Evolutionary conservation across 768 basidiomycete genomes (phyloP).

Genomic region (Imleria badia): DNA sequence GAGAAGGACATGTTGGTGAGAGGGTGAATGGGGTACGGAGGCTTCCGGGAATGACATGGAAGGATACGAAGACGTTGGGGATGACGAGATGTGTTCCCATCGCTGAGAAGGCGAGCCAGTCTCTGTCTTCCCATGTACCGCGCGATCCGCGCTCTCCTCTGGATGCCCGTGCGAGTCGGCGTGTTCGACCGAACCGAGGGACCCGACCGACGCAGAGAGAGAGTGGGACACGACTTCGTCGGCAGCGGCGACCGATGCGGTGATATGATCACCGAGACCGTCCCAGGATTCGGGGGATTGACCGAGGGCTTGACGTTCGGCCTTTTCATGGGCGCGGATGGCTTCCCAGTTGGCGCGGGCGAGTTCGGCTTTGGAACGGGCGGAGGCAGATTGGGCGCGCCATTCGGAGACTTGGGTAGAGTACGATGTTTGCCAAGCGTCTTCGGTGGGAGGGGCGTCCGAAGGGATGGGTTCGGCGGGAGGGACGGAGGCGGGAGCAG

Average conservation of each 20-base stretch:
- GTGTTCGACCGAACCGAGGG: constrained; percentile 19
- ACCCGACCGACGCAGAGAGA: constrained; percentile 19
- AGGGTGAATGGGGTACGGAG: constrained; percentile 50
- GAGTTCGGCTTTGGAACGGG: constrained; percentile 72
- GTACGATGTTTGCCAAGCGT: constrained; percentile 70
- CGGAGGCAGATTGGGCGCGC: constrained; percentile 70
- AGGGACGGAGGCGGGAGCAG: background rate
- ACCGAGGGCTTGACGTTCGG: constrained; percentile 41
- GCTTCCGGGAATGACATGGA: constrained; percentile 75
- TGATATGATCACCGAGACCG: constrained; percentile 30
- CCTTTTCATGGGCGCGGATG: constrained; percentile 44
- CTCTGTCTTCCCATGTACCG: constrained; percentile 11
- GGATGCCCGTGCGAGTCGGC: constrained; percentile 24
- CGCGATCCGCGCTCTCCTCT: constrained; percentile 21
- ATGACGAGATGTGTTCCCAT: constrained; percentile 74
- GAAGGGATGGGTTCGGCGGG: background rate
- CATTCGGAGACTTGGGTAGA: constrained; percentile 67
- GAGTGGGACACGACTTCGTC: constrained; percentile 16
- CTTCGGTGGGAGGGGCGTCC: constrained; percentile 8
- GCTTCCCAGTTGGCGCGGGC: constrained; percentile 73
- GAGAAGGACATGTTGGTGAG: constrained; percentile 24
- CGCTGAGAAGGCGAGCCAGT: constrained; percentile 45
- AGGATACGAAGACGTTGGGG: constrained; percentile 66
- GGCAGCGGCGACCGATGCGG: constrained; percentile 18
- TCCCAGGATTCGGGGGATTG: constrained; percentile 23